A percentile compares a stretch with the other conserved stretches of the same genome.
Evolutionary conservation across 768 basidiomycete genomes (phyloP).

Genomic region (Chalciporus chontae): DNA sequence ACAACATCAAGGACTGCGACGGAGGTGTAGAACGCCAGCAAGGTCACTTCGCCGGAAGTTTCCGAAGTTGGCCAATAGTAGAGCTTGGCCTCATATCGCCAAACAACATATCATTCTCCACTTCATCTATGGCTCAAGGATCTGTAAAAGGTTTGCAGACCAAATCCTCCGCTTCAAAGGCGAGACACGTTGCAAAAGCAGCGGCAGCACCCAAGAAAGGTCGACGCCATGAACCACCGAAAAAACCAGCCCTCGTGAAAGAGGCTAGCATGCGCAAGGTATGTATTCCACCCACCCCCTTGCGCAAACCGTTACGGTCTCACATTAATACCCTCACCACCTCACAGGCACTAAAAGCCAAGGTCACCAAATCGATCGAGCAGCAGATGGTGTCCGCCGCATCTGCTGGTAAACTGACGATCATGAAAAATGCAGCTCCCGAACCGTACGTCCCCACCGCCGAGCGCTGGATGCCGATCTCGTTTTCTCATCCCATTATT

Average conservation of each 20-base stretch:
- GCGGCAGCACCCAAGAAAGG: slow-evolving; percentile 79
- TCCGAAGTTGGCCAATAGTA: slow-evolving; percentile 11
- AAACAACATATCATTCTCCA: background rate
- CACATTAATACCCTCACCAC: background rate
- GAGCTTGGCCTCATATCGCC: background rate
- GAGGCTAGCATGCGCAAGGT: slow-evolving; percentile 80
- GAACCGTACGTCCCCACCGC: slow-evolving; percentile 21
- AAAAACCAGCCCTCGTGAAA: slow-evolving; percentile 70
- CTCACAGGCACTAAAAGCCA: slow-evolving; percentile 73
- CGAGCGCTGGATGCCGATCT: background rate
- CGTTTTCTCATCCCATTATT: background rate
- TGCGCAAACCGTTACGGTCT: background rate
- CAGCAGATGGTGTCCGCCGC: slow-evolving; percentile 88
- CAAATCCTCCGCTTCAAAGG: slow-evolving; percentile 43
- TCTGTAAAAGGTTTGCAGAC: slow-evolving; percentile 72
- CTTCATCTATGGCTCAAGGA: slow-evolving; percentile 68
- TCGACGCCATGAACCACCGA: slow-evolving; percentile 72
- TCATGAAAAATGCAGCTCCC: slow-evolving; percentile 70
- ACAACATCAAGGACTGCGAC: slow-evolving; percentile 35
- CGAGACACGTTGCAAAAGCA: slow-evolving; percentile 61
- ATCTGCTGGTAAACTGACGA: slow-evolving; percentile 84
- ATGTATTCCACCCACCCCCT: background rate
- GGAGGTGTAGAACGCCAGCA: slow-evolving; percentile 5
- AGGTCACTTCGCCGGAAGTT: slow-evolving; percentile 19
- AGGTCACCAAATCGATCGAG: slow-evolving; percentile 91